Evolutionary conservation across 306 rosid species (phyloP).

Genomic region (Ceratonia siliqua): DNA sequence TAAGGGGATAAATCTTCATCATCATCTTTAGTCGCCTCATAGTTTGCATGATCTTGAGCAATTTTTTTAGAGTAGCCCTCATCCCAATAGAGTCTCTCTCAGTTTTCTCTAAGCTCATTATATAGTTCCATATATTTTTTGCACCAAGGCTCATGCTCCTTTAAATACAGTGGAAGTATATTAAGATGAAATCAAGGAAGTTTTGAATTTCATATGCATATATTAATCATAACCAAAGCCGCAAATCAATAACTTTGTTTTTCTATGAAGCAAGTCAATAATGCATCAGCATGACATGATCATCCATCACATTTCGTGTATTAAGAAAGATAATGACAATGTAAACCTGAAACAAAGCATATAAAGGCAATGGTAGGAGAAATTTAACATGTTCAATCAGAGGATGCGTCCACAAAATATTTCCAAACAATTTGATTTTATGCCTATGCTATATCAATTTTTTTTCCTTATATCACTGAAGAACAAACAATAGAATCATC

Average conservation of each 20-base stretch:
- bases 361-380: background rate
- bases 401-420: background rate
- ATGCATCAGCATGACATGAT: background rate
- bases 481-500: background rate
- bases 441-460: background rate
- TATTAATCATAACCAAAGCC: background rate
- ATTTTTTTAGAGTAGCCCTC: conserved; percentile 88
- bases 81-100: conserved; percentile 99
- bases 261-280: conserved; percentile 27
- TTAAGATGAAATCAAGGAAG: conserved; percentile 13
- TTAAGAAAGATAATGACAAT: background rate
- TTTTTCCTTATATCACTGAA: background rate
- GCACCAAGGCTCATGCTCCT: conserved; percentile 99
- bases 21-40: conserved; percentile 90
- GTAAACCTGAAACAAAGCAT: conserved; percentile 12
- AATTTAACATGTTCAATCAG: background rate
- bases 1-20: conserved; percentile 87
- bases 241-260: conserved; percentile 18
- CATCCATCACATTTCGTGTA: conserved; percentile 6
- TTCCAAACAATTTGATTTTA: background rate
- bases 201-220: conserved; percentile 14
- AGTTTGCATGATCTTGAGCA: conserved; percentile 91
- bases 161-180: conserved; percentile 31
- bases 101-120: conserved; percentile 91
- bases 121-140: conserved; percentile 85